Conservation (phyloP, 768 basidiomycete genomes). For the Serpula lacrymans region DNA sequence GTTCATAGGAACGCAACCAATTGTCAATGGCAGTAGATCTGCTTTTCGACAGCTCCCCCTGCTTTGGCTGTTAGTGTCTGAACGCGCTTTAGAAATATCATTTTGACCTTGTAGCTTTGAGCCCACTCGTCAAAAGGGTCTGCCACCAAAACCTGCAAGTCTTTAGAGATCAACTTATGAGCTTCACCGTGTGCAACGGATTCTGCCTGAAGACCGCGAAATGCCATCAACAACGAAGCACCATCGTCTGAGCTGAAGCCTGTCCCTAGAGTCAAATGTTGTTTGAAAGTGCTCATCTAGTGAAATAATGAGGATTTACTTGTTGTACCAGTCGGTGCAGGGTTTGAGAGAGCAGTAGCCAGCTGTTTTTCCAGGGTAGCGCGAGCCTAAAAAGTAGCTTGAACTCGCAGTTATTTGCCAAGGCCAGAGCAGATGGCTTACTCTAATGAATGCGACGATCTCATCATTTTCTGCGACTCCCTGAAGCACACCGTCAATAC, state of each 20-base stretch:
- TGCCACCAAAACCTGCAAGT: conserved; percentile 71
- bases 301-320: conserved; percentile 31
- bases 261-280: conserved; percentile 40
- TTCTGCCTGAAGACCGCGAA: conserved; percentile 77
- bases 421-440: conserved; percentile 34
- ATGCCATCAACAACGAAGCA: conserved; percentile 75
- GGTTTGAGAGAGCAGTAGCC: conserved; percentile 54
- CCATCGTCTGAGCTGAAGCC: conserved; percentile 83
- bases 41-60: conserved; percentile 64
- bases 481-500: conserved; percentile 36
- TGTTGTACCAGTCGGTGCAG: conserved; percentile 45
- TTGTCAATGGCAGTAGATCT: conserved; percentile 57
- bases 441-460: conserved; percentile 78
- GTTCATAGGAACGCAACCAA: conserved; percentile 70
- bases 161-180: conserved; percentile 68
- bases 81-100: conserved; percentile 9
- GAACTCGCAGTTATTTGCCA: conserved; percentile 5
- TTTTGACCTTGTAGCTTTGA: conserved; percentile 59
- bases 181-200: conserved; percentile 67
- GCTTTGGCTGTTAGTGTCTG: too few species aligned
- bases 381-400: conserved; percentile 54
- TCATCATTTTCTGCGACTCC: conserved; percentile 83
- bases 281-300: conserved; percentile 8
- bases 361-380: conserved; percentile 65
- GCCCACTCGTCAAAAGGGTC: conserved; percentile 85